Evolutionary conservation across 2,329 filamentous ascomycete species (phyloP).

Genomic region (Fusarium newnesense): DNA sequence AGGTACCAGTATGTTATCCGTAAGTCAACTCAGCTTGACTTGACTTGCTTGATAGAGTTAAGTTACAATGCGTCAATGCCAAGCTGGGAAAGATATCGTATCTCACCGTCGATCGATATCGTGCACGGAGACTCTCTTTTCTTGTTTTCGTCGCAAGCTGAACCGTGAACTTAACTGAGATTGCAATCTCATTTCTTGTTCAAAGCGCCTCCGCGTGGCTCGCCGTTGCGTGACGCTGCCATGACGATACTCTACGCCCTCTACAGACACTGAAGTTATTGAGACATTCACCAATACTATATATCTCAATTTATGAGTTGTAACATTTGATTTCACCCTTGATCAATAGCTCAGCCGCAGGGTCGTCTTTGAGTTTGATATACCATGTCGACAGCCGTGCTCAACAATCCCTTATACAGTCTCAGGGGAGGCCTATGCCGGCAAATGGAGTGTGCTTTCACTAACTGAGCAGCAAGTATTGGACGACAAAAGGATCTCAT

Average conservation of each 20-base stretch:
- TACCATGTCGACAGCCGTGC: background rate
- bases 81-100: constrained; percentile 18
- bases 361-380: background rate
- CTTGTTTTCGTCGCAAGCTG: constrained; percentile 11
- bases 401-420: background rate
- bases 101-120: constrained; percentile 28
- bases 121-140: constrained; percentile 21
- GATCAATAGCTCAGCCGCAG: background rate
- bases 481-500: background rate
- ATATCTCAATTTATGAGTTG: background rate
- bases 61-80: background rate
- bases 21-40: background rate
- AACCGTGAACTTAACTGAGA: constrained; percentile 7
- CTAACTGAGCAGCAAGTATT: background rate
- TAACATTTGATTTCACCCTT: background rate
- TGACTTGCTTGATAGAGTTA: constrained; percentile 4
- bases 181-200: constrained; percentile 17
- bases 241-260: constrained; percentile 36
- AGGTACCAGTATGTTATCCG: background rate
- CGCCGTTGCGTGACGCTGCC: constrained; percentile 35
- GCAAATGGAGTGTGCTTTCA: background rate
- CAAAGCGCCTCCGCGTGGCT: constrained; percentile 23
- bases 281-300: constrained; percentile 20
- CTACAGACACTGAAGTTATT: background rate
- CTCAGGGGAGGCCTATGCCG: background rate